phyloP scores from a whole-genome alignment of 129 eudicot genomes.

The Helianthus tuberosus region DNA sequence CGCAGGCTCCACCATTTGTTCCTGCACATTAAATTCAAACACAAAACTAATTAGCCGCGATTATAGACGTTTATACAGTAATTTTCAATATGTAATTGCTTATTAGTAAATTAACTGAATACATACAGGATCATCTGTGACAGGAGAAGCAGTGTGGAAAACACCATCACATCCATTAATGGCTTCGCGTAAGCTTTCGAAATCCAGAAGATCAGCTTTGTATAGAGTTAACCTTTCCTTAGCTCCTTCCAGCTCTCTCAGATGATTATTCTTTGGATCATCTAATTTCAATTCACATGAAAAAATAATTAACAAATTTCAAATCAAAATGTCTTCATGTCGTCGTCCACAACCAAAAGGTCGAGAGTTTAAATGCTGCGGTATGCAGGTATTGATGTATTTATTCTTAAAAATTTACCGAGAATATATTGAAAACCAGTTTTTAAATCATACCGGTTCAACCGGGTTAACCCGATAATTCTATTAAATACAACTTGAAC shows the following conservation, averaged over 20 bases:
- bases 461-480: too few relatives aligned
- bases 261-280: slow-evolving; percentile 83
- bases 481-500: too few relatives aligned
- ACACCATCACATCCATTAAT: slow-evolving; percentile 90
- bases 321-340: neutral
- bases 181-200: slow-evolving; percentile 79
- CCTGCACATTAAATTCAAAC: slow-evolving; percentile 40
- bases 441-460: too few relatives aligned
- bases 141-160: slow-evolving; percentile 97
- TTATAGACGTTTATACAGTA: neutral
- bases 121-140: slow-evolving; percentile 91
- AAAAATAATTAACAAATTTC: neutral
- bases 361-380: neutral
- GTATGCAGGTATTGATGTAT: neutral
- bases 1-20: slow-evolving; percentile 99
- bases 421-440: too few relatives aligned
- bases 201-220: slow-evolving; percentile 94
- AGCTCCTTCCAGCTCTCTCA: slow-evolving; percentile 91
- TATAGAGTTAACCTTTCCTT: slow-evolving; percentile 75
- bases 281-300: slow-evolving; percentile 40
- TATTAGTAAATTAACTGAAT: neutral
- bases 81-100: neutral
- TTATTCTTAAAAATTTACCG: too few relatives aligned
- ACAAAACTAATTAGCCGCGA: neutral
- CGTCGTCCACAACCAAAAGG: neutral